These are phyloP conservation scores for Colletotrichum gigasporum DNA, from an alignment of 2,329 filamentous ascomycete genomes.

Conservation along the genomic window DNA sequence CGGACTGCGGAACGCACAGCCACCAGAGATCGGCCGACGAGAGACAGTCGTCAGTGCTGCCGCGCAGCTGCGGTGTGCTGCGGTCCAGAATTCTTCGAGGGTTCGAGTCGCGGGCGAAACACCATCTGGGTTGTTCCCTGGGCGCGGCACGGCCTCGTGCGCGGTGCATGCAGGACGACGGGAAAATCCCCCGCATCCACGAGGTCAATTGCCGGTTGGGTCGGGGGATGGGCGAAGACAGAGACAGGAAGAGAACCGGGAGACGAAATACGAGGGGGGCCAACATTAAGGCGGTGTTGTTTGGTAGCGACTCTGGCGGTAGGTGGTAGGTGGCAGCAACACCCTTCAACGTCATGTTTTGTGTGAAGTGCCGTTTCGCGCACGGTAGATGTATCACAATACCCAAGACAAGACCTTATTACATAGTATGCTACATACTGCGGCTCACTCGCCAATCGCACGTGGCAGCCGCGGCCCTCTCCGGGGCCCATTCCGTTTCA, in stretches of 20 bases:
- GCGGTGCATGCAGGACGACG: constrained; percentile 1
- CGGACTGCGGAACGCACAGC: constrained; percentile 31
- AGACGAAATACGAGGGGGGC: background rate
- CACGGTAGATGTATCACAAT: constrained; percentile 15
- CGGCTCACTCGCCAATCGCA: background rate
- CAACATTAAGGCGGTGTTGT: too few relatives aligned
- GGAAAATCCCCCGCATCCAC: constrained; percentile 21
- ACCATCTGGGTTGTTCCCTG: constrained; percentile 3
- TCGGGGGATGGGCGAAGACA: too few relatives aligned
- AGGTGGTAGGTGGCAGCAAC: too few relatives aligned
- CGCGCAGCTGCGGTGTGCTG: background rate
- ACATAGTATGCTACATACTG: background rate
- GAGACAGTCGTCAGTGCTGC: constrained; percentile 12
- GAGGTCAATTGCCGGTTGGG: background rate
- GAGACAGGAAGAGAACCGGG: too few relatives aligned
- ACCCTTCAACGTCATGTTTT: background rate
- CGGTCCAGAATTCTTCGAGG: background rate
- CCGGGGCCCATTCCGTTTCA: too few relatives aligned
- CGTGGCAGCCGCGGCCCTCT: too few relatives aligned
- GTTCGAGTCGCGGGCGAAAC: background rate
- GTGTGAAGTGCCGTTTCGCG: constrained; percentile 16
- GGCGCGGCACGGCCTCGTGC: background rate
- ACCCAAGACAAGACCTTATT: background rate
- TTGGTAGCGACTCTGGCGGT: too few relatives aligned
- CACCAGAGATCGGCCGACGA: constrained; percentile 25